Base-by-base conservation (phyloP, 495 filamentous ascomycete species). In the Melanomma pulvis-pyrius region DNA sequence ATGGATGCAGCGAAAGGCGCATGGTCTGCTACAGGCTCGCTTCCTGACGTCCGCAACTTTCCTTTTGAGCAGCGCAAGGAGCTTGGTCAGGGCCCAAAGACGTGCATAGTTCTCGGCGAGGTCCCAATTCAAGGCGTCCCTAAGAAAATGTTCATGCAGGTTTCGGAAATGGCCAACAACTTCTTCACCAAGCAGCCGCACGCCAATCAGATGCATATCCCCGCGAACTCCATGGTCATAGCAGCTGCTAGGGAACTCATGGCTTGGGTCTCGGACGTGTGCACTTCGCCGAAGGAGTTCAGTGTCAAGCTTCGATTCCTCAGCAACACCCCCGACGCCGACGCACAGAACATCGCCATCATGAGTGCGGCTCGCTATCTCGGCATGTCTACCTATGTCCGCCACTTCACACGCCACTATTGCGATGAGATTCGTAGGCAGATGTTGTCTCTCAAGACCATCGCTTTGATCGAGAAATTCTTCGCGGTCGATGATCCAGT, bases 91-190 rank as follows among this genome's bases (percentile, higher is more conserved):
- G 61, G 61, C 9, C 21, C 21, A 6, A 25, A n/a, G 22, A 21
- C 58, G 1, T 17, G 8, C 3, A 51, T 65, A 1, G 17, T 24
- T 3, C 15, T 58, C 24, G 61, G 61, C 4, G 21, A 34, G 4
- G 7, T 30, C 2, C 9, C 6, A 7, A 12, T 58, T 13, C 47
- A 36, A 7, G n/a, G 9, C 9, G 53, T 58, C 8, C 61, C 61
- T 2, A 65, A 65, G 61, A 17, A 51, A 21, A 65, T 65, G 52
- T 39, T 58, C 51, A 65, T 65, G 61, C 44, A 57, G n/a, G 52
- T 34, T n/a, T 65, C 61, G 12, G 5, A 12, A 22, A 57, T 28
- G 36, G 61, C 53, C 6, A 15, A 49, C 29, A 26, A 30, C 17
- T 49, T 41, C 21, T 65, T 65, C 41, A 34, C 25, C 17, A 25